Conservation (phyloP, 1,284 basidiomycete genomes). For the Vanrija humicola region DNA sequence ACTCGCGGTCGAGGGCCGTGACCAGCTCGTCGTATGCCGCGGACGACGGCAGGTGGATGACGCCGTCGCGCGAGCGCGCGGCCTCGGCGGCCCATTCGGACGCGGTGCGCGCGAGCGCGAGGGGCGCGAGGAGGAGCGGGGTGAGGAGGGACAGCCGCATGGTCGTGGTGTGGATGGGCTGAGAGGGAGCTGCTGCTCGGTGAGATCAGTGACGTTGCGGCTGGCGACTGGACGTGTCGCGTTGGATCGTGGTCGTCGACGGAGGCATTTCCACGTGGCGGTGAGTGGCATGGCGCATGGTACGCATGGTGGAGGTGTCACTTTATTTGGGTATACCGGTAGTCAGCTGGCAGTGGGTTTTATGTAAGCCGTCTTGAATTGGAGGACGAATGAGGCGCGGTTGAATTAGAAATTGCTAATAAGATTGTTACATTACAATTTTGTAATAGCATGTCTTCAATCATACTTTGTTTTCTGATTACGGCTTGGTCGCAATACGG, state of each 20-base stretch:
- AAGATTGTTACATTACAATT: too few relatives aligned
- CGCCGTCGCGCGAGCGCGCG: constrained; percentile 61
- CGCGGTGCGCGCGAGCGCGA: constrained; percentile 23
- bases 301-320: too few relatives aligned
- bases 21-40: constrained; percentile 65
- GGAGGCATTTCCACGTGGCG: not conserved
- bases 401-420: too few relatives aligned
- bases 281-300: too few relatives aligned
- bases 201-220: not conserved
- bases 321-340: too few relatives aligned
- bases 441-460: too few relatives aligned
- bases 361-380: too few relatives aligned
- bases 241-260: not conserved
- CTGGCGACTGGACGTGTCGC: not conserved
- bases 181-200: too few relatives aligned
- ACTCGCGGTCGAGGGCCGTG: constrained; percentile 63
- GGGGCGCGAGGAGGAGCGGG: constrained; percentile 14
- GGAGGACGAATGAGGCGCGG: too few relatives aligned
- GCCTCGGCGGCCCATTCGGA: constrained; percentile 56
- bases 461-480: too few relatives aligned
- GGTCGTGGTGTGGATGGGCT: not conserved
- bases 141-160: constrained; percentile 27
- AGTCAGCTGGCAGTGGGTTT: too few relatives aligned
- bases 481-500: too few relatives aligned
- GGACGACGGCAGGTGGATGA: constrained; percentile 71